Conservation (phyloP, 2,329 filamentous ascomycete genomes). For the Ceratocystis eucalypticola region DNA sequence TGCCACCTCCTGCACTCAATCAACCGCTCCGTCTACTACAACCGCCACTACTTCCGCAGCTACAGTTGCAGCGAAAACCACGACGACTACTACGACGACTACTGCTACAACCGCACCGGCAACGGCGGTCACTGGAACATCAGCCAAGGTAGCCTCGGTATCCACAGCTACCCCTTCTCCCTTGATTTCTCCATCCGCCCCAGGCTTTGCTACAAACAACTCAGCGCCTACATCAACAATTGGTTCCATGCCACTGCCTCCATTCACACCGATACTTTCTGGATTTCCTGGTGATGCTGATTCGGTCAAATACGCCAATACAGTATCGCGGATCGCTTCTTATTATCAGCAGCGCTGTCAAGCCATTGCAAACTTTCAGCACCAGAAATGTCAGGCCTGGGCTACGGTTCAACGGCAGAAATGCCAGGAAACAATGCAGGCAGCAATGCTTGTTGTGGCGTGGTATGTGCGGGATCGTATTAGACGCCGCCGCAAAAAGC, state of each 20-base stretch:
- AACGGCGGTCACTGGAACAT: not conserved
- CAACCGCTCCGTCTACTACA: not conserved
- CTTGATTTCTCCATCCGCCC: not conserved
- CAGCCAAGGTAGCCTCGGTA: not conserved
- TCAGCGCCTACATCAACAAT: not conserved
- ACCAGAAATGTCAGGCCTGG: constrained; percentile 37
- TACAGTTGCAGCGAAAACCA: not conserved
- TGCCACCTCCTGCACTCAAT: not conserved
- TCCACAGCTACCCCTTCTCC: constrained; percentile 5
- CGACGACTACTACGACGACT: not conserved
- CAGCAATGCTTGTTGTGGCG: constrained; percentile 36
- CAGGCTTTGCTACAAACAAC: constrained; percentile 2
- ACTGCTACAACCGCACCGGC: not conserved
- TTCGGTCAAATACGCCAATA: constrained; percentile 33
- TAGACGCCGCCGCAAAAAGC: constrained; percentile 30
- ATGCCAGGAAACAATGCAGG: constrained; percentile 37
- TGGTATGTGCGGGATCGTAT: constrained; percentile 39
- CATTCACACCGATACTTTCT: not conserved
- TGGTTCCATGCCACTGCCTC: constrained; percentile 8
- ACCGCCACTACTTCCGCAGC: not conserved
- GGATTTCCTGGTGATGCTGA: constrained; percentile 21
- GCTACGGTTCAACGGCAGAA: constrained; percentile 34
- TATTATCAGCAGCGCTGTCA: constrained; percentile 38
- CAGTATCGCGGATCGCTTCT: constrained; percentile 35
- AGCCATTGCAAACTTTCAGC: constrained; percentile 34